Evolutionary conservation across 192 early-diverging fungal genomes (phyloP).

Genomic region (Coemansia umbellata): DNA sequence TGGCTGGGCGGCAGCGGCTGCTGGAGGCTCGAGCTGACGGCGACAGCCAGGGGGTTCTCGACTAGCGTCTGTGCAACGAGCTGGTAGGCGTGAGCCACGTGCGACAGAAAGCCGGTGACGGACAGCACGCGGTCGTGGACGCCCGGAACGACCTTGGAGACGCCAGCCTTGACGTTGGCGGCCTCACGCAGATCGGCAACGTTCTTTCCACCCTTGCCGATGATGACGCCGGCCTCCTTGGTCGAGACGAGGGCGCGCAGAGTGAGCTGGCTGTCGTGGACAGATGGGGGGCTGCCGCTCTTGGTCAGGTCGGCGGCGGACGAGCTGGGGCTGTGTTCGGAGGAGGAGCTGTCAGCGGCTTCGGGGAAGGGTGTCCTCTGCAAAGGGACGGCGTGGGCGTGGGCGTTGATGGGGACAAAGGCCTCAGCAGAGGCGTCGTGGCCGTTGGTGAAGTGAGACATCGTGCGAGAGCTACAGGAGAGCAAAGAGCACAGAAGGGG

Average conservation of each 20-base stretch:
- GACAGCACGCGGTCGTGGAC: constrained; percentile 84
- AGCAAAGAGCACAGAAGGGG: background rate
- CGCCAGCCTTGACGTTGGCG: constrained; percentile 86
- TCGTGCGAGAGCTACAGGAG: background rate
- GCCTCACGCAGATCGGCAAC: constrained; percentile 82
- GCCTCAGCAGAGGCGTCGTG: constrained; percentile 11
- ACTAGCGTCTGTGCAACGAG: constrained; percentile 74
- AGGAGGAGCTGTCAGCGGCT: constrained; percentile 19
- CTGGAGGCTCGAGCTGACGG: constrained; percentile 40
- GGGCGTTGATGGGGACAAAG: background rate
- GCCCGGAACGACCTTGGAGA: constrained; percentile 84
- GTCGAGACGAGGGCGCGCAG: constrained; percentile 89
- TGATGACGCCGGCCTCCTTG: constrained; percentile 92
- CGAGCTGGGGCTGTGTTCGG: constrained; percentile 23
- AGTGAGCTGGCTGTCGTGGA: constrained; percentile 60
- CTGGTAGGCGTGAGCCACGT: constrained; percentile 80
- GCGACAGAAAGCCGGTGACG: constrained; percentile 63
- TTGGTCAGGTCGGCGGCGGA: constrained; percentile 27
- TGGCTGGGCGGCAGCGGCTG: constrained; percentile 50
- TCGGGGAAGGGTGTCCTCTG: constrained; percentile 33
- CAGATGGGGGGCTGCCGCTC: constrained; percentile 20
- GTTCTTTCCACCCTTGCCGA: constrained; percentile 85
- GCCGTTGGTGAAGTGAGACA: constrained; percentile 29
- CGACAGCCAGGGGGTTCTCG: constrained; percentile 67
- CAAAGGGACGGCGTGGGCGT: constrained; percentile 4